phyloP scores from a whole-genome alignment of 441 rosid genomes.

The Pelargonium fulgidum region DNA sequence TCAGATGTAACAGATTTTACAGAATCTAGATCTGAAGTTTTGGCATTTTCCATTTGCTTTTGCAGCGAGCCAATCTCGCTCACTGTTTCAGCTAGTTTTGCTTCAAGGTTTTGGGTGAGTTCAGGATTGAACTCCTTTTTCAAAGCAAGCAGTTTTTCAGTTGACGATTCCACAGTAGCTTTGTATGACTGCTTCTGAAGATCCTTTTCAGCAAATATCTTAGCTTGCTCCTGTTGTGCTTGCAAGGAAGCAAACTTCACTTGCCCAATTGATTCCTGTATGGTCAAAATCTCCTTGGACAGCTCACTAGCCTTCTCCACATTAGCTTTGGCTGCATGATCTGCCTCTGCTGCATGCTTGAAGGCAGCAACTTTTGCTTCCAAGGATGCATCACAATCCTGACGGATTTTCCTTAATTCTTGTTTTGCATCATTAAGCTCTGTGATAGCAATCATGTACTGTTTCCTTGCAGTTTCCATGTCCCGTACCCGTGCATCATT shows the following conservation, averaged over 20 bases:
- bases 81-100: slow-evolving; percentile 51
- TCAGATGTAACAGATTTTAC: slow-evolving; percentile 59
- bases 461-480: slow-evolving; percentile 49
- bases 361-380: slow-evolving; percentile 58
- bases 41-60: slow-evolving; percentile 65
- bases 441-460: slow-evolving; percentile 41
- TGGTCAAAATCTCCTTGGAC: slow-evolving; percentile 54
- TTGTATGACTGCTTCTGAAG: slow-evolving; percentile 50
- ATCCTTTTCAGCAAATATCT: slow-evolving; percentile 68
- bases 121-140: slow-evolving; percentile 69
- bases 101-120: slow-evolving; percentile 52
- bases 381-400: slow-evolving; percentile 49
- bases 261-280: slow-evolving; percentile 73
- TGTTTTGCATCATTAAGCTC: slow-evolving; percentile 77
- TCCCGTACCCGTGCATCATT: slow-evolving; percentile 46
- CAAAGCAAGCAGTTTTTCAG: slow-evolving; percentile 43
- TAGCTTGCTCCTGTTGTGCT: slow-evolving; percentile 62
- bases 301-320: slow-evolving; percentile 64
- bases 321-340: slow-evolving; percentile 46
- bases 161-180: slow-evolving; percentile 56
- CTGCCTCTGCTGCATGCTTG: slow-evolving; percentile 56
- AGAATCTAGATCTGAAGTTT: slow-evolving; percentile 70
- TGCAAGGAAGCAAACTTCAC: slow-evolving; percentile 65
- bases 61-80: slow-evolving; percentile 52
- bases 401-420: slow-evolving; percentile 64